Base-by-base conservation (phyloP, 2,329 filamentous ascomycete species). In the Helicocarpus griseus region DNA sequence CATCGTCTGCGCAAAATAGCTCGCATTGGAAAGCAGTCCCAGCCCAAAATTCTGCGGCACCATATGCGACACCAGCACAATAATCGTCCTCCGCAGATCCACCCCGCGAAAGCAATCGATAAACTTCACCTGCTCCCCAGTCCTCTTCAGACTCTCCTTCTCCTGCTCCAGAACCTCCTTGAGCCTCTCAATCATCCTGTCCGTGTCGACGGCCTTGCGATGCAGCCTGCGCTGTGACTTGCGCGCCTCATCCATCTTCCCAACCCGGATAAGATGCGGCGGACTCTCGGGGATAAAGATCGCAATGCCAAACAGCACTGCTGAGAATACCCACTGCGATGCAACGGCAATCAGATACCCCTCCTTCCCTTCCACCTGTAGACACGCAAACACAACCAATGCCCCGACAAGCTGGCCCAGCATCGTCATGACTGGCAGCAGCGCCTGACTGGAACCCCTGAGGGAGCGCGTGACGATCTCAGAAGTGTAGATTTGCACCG, bases 241-340 rank as follows among this genome's bases (percentile, higher is more conserved):
- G 53, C 75, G 61, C 1, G 75, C 72, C 44, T 74, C 60, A 0
- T 64, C 63, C 9, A 70, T 60, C 5, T 61, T 60, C 3, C 63
- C 65, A 49, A 69, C 72, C 3, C 74, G 69, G 1, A 80, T 61
- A 1, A 78, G 62, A 53, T 71, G 78, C 0, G 73, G 66, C 0
- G 77, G 77, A 11, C 71, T 76, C 54, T 80, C 77, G 0, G 77
- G 77, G 31, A 79, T 67, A 41, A 74, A 38, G 29, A 73, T 57
- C 0, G 74, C 65, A 14, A 75, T 59, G 17, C 72, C 3, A 13
- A 77, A 60, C 0, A 74, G 69, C 0, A 75, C 54, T 5, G 67
- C 62, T 0, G 72, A 70, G 54, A 71, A 71, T 0, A 66, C 59
- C 71, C 73, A 74, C 53, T 73, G 69, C 0, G 70, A 66, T 2